phyloP scores from a whole-genome alignment of 1,284 basidiomycete species.

The Malassezia brasiliensis region DNA sequence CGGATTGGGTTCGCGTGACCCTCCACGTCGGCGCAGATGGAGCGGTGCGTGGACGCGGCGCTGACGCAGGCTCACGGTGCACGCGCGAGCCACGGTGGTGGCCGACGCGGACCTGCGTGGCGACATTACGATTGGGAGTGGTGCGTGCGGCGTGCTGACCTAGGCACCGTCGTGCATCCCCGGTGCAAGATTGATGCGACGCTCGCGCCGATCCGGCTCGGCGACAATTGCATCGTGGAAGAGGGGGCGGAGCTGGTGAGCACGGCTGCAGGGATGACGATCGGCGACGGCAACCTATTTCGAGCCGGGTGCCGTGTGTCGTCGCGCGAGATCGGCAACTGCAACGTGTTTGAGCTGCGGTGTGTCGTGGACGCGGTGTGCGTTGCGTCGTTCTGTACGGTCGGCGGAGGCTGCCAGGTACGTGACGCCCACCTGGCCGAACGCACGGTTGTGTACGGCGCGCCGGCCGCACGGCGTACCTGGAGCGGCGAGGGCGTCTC shows the following conservation, averaged over 20 bases:
- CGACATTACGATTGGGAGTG: conserved; percentile 4
- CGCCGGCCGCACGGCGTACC: conserved; percentile 59
- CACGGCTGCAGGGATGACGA: conserved; percentile 59
- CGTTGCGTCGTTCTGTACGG: conserved; percentile 66
- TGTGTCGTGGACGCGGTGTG: conserved; percentile 68
- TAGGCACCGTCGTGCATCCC: conserved; percentile 70
- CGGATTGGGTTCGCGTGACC: neutral
- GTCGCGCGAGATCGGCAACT: conserved; percentile 67
- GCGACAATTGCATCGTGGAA: conserved; percentile 78
- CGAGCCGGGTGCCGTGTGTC: conserved; percentile 76
- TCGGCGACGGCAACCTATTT: conserved; percentile 84
- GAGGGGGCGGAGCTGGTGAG: conserved; percentile 81
- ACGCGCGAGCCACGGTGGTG: conserved; percentile 1
- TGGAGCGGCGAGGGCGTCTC: conserved; percentile 79
- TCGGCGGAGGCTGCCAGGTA: conserved; percentile 62
- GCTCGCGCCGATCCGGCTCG: conserved; percentile 75
- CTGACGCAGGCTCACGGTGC: conserved; percentile 1
- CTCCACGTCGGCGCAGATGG: neutral
- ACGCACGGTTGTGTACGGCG: conserved; percentile 74
- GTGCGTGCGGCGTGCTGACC: neutral
- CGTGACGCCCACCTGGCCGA: conserved; percentile 57
- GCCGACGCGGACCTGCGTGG: conserved; percentile 11
- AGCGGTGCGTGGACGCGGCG: neutral
- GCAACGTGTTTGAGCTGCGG: conserved; percentile 72
- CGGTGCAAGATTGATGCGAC: conserved; percentile 81